These are phyloP conservation scores for Salvia sclarea DNA, from an alignment of 305 asterid genomes.

Conservation along the genomic window DNA sequence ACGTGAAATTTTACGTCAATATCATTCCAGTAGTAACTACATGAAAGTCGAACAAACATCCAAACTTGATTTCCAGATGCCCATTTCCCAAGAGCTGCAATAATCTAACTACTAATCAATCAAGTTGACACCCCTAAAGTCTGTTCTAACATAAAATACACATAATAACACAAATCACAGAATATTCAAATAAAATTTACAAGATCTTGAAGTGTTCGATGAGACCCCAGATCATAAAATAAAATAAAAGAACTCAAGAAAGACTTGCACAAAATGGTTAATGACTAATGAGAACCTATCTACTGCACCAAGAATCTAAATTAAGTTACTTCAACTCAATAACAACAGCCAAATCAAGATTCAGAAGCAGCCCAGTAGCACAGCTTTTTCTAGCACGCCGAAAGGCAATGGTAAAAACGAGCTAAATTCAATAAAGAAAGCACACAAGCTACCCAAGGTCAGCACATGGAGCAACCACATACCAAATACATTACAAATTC, in stretches of 20 bases:
- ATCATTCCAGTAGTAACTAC: neutral
- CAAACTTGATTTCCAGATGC: neutral
- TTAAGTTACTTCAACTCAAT: slow-evolving; percentile 17
- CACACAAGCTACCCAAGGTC: slow-evolving; percentile 6
- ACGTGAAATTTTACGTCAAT: neutral
- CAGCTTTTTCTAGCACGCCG: slow-evolving; percentile 2
- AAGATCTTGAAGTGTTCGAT: slow-evolving; percentile 16
- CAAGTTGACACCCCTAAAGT: slow-evolving; percentile 1
- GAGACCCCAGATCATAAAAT: neutral
- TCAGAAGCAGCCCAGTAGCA: neutral
- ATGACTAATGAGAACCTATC: slow-evolving; percentile 5
- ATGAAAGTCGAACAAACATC: neutral
- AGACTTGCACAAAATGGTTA: slow-evolving; percentile 2
- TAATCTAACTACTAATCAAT: slow-evolving; percentile 9
- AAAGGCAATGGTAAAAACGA: neutral
- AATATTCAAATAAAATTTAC: neutral
- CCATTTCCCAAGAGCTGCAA: neutral
- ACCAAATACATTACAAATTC: slow-evolving; percentile 16
- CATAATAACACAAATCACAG: neutral
- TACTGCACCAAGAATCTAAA: neutral
- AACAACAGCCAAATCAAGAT: slow-evolving; percentile 13
- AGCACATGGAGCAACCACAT: neutral
- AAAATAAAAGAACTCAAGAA: neutral
- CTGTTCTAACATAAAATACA: slow-evolving; percentile 10
- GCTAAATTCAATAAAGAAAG: slow-evolving; percentile 17